These are phyloP conservation scores for Nannochloris sp. DNA, from an alignment of 139 green algal genomes.

Conservation along the genomic window DNA sequence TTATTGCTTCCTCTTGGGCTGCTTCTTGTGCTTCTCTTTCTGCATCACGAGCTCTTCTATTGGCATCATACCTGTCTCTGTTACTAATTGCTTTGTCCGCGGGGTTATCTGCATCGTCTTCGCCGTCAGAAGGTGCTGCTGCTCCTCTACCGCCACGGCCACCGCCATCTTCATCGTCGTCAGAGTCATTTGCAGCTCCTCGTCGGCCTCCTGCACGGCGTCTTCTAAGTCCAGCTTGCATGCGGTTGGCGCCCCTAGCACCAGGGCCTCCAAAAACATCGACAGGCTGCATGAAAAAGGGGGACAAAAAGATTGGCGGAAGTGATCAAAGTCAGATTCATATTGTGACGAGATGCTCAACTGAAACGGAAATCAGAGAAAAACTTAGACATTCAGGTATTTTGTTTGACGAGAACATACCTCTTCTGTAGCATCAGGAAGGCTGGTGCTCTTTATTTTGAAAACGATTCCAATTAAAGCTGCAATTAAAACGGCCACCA, in stretches of 20 bases:
- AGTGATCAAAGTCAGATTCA: too few species aligned
- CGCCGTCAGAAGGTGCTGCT: neutral
- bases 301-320: too few species aligned
- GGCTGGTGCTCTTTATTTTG: neutral
- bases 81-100: neutral
- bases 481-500: neutral
- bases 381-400: neutral
- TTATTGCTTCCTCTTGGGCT: conserved; percentile 64
- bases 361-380: neutral
- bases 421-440: neutral
- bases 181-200: neutral
- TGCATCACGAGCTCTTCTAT: conserved; percentile 39
- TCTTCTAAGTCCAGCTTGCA: conserved; percentile 8
- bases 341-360: too few species aligned
- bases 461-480: neutral
- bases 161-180: conserved; percentile 4
- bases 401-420: neutral
- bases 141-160: neutral
- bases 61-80: conserved; percentile 50
- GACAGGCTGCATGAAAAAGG: too few species aligned
- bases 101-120: neutral
- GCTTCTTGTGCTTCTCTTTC: conserved; percentile 57
- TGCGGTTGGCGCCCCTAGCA: too few species aligned
- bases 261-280: too few species aligned
- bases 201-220: neutral